phyloP scores from a whole-genome alignment of 176 grass and related monocot genomes.

The Themeda triandra region DNA sequence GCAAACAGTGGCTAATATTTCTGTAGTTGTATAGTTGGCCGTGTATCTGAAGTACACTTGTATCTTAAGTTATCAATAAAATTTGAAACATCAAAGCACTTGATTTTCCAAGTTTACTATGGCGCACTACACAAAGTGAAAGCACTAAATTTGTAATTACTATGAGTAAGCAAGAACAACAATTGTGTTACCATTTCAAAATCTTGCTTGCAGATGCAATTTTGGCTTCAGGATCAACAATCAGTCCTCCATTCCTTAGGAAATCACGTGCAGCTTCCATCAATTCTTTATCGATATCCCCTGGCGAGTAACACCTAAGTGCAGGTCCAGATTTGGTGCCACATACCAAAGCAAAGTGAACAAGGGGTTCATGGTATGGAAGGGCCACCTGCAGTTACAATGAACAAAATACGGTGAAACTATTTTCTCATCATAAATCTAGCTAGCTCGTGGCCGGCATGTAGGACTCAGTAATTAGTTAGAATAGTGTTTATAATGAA shows the following conservation, averaged over 20 bases:
- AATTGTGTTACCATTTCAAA: slow-evolving; percentile 69
- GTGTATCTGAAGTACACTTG: not conserved
- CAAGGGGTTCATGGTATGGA: slow-evolving; percentile 79
- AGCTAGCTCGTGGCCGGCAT: not conserved
- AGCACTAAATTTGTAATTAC: not conserved
- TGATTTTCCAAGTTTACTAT: not conserved
- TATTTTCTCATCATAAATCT: not conserved
- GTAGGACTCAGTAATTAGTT: slow-evolving; percentile 12
- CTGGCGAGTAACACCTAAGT: slow-evolving; percentile 83
- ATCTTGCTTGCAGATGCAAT: slow-evolving; percentile 72
- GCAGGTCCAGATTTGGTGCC: slow-evolving; percentile 86
- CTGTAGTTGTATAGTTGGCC: not conserved
- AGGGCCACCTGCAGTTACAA: slow-evolving; percentile 68
- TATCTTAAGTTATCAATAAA: not conserved
- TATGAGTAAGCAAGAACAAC: slow-evolving; percentile 17
- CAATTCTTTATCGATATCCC: slow-evolving; percentile 91
- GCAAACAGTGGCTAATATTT: not conserved
- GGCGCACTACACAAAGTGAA: not conserved
- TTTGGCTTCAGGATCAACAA: slow-evolving; percentile 70
- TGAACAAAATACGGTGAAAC: slow-evolving; percentile 10
- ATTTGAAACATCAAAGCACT: not conserved
- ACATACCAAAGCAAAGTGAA: slow-evolving; percentile 96
- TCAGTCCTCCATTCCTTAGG: slow-evolving; percentile 72
- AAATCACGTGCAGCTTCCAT: slow-evolving; percentile 82
- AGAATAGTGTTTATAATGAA: not conserved